Conservation (phyloP, 2,329 filamentous ascomycete genomes). For the Xylaria sp. region DNA sequence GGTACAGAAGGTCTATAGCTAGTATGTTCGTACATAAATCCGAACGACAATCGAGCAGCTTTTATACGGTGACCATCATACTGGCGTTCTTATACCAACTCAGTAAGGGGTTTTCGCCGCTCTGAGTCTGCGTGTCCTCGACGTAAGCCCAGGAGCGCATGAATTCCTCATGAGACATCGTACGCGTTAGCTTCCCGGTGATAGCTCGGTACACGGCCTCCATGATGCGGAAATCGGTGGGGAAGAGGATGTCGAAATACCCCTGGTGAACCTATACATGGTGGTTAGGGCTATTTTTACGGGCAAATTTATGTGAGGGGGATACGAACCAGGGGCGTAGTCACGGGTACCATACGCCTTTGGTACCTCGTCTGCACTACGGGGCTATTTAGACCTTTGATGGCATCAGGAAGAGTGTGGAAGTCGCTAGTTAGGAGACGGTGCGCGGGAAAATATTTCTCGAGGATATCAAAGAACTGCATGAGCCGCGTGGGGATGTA, state of each 20-base stretch:
- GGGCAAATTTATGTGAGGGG: background rate
- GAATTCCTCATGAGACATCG: slow-evolving; percentile 89
- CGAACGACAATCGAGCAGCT: background rate
- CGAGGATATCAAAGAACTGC: slow-evolving; percentile 95
- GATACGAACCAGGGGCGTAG: slow-evolving; percentile 82
- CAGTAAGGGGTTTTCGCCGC: slow-evolving; percentile 92
- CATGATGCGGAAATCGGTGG: slow-evolving; percentile 91
- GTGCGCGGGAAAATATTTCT: slow-evolving; percentile 89
- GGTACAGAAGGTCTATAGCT: background rate
- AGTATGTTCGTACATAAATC: background rate
- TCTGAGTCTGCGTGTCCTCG: slow-evolving; percentile 87
- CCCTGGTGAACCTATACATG: slow-evolving; percentile 85
- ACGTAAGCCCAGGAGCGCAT: slow-evolving; percentile 89
- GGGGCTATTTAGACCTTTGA: slow-evolving; percentile 87
- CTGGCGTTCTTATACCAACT: slow-evolving; percentile 96
- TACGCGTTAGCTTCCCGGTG: slow-evolving; percentile 89
- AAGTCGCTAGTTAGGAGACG: slow-evolving; percentile 92
- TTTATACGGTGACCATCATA: slow-evolving; percentile 71
- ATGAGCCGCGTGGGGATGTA: slow-evolving; percentile 95
- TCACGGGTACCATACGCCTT: slow-evolving; percentile 86
- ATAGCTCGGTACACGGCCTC: slow-evolving; percentile 93
- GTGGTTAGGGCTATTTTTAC: slow-evolving; percentile 1
- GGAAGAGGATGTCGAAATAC: slow-evolving; percentile 99
- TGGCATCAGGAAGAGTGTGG: slow-evolving; percentile 82
- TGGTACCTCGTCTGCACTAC: slow-evolving; percentile 96